Conservation (phyloP, 2,329 filamentous ascomycete species). For the Cryoendolithus antarcticus region DNA sequence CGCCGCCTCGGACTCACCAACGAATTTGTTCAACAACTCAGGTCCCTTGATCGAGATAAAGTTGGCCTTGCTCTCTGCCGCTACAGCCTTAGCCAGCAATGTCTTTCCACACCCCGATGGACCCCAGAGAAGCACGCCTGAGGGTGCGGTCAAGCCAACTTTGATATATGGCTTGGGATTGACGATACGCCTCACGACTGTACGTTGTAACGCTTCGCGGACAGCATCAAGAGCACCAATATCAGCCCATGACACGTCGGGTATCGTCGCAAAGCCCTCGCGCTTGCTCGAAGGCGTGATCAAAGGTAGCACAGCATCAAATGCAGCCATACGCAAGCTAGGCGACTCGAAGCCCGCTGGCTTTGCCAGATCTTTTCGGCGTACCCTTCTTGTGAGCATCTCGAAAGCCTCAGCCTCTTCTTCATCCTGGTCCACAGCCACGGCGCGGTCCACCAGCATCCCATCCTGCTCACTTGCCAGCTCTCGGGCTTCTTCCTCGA, state of each 20-base stretch:
- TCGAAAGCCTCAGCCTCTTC: slow-evolving; percentile 13
- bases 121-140: slow-evolving; percentile 88
- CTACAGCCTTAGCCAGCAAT: slow-evolving; percentile 86
- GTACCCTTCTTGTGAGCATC: slow-evolving; percentile 40
- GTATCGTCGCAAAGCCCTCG: slow-evolving; percentile 90
- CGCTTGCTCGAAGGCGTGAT: slow-evolving; percentile 74
- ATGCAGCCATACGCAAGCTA: slow-evolving; percentile 53
- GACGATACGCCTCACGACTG: slow-evolving; percentile 83
- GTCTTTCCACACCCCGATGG: slow-evolving; percentile 96
- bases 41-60: slow-evolving; percentile 98
- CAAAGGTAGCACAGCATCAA: slow-evolving; percentile 60
- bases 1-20: slow-evolving; percentile 88
- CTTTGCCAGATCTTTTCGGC: slow-evolving; percentile 31
- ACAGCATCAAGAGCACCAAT: slow-evolving; percentile 76
- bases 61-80: slow-evolving; percentile 89
- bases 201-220: slow-evolving; percentile 67
- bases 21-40: slow-evolving; percentile 92
- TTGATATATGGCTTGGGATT: slow-evolving; percentile 63
- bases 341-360: slow-evolving; percentile 43
- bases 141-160: slow-evolving; percentile 68
- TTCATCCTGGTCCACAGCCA: slow-evolving; percentile 29
- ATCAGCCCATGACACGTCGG: slow-evolving; percentile 83
- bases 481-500: slow-evolving; percentile 26
- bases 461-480: slow-evolving; percentile 35
- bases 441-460: too few relatives aligned